Evolutionary conservation across 202 grass and related monocot species (phyloP).

Genomic region (Setaria italica): DNA sequence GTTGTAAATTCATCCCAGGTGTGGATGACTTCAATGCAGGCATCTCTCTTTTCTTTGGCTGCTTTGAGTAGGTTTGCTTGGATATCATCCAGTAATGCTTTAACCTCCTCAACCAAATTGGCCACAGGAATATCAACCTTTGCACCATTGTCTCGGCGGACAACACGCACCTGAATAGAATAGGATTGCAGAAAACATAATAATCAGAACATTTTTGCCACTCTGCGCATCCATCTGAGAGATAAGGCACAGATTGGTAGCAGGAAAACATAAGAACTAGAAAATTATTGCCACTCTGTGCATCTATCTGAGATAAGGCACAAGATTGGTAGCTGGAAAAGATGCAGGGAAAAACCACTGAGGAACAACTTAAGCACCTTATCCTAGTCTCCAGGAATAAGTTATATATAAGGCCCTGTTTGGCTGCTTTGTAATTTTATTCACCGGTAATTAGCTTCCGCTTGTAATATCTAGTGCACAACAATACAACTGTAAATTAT

Average conservation of each 20-base stretch:
- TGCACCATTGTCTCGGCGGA: slow-evolving; percentile 83
- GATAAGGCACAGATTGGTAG: not conserved
- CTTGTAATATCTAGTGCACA: no score
- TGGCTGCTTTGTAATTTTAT: no score
- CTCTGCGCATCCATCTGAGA: not conserved
- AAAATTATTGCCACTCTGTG: not conserved
- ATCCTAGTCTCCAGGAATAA: slow-evolving; percentile 7
- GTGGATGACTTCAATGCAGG: slow-evolving; percentile 66
- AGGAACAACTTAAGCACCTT: not conserved
- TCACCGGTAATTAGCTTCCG: no score
- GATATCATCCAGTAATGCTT: slow-evolving; percentile 61
- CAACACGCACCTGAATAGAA: slow-evolving; percentile 69
- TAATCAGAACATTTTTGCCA: slow-evolving; percentile 12
- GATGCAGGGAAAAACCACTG: not conserved
- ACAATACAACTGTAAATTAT: no score
- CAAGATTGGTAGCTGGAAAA: not conserved
- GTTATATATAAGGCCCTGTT: not conserved
- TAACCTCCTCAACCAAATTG: slow-evolving; percentile 70
- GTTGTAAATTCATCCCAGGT: slow-evolving; percentile 86
- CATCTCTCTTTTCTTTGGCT: slow-evolving; percentile 88
- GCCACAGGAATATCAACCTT: slow-evolving; percentile 72
- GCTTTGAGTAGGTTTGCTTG: slow-evolving; percentile 78
- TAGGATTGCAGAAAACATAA: slow-evolving; percentile 1
- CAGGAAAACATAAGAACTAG: not conserved
- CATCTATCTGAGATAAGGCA: not conserved